Evolutionary conservation across 345 rosid species (phyloP).

Genomic region (Litchi chinensis): DNA sequence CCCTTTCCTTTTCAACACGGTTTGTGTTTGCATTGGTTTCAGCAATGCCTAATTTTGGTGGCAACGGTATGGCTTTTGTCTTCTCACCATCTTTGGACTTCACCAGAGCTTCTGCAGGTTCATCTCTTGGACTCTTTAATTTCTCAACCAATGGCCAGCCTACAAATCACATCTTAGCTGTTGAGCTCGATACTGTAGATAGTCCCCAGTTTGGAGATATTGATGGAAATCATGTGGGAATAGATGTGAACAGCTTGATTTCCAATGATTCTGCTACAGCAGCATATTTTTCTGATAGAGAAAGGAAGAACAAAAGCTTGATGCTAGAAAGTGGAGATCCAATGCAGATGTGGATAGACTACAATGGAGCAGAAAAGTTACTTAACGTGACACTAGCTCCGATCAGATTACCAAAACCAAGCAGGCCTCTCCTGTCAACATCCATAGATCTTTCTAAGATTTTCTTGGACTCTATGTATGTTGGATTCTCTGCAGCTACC

Average conservation of each 20-base stretch:
- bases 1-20: slow-evolving; percentile 20
- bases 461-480: slow-evolving; percentile 35
- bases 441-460: slow-evolving; percentile 40
- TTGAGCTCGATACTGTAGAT: slow-evolving; percentile 51
- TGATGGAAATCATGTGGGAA: slow-evolving; percentile 56
- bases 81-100: slow-evolving; percentile 30
- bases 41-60: slow-evolving; percentile 16
- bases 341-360: slow-evolving; percentile 62
- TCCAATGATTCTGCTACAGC: slow-evolving; percentile 40
- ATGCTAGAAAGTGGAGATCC: slow-evolving; percentile 40
- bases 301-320: slow-evolving; percentile 27
- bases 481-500: slow-evolving; percentile 59
- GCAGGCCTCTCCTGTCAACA: slow-evolving; percentile 48
- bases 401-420: slow-evolving; percentile 31
- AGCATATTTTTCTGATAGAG: slow-evolving; percentile 31
- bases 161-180: slow-evolving; percentile 35
- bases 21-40: slow-evolving; percentile 47
- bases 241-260: slow-evolving; percentile 44
- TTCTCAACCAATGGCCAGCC: not conserved
- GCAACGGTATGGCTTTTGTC: too few relatives aligned
- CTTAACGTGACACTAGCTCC: slow-evolving; percentile 55
- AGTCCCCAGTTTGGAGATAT: slow-evolving; percentile 45
- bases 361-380: slow-evolving; percentile 34
- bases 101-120: slow-evolving; percentile 11
- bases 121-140: slow-evolving; percentile 17